phyloP scores from a whole-genome alignment of 257 asterid genomes.

The Misopates orontium region DNA sequence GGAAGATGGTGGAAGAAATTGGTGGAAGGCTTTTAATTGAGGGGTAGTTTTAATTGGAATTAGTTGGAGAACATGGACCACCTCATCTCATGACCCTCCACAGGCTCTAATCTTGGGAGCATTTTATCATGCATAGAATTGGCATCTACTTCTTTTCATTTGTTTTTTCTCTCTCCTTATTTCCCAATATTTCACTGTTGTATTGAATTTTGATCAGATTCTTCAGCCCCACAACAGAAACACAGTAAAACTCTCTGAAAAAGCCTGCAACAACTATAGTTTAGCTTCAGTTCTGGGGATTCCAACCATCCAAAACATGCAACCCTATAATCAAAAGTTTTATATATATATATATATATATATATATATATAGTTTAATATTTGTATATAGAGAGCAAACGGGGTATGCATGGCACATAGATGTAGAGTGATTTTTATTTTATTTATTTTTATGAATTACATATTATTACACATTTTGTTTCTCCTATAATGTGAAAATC shows the following conservation, averaged over 20 bases:
- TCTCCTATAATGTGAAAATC: background rate
- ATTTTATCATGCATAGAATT: slow-evolving; percentile 39
- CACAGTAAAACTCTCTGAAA: slow-evolving; percentile 47
- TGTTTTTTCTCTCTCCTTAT: slow-evolving; percentile 3
- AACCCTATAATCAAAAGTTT: background rate
- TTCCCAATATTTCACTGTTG: slow-evolving; percentile 28
- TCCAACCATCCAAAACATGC: slow-evolving; percentile 26
- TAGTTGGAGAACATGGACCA: slow-evolving; percentile 86
- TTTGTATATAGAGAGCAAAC: background rate
- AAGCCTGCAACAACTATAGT: slow-evolving; percentile 66
- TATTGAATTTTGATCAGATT: slow-evolving; percentile 36
- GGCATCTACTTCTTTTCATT: slow-evolving; percentile 52
- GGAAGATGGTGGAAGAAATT: slow-evolving; percentile 28
- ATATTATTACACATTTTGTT: no score
- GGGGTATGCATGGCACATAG: background rate
- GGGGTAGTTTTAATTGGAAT: slow-evolving; percentile 60
- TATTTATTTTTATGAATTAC: no score
- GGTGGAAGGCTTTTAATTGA: slow-evolving; percentile 55
- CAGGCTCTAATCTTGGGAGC: slow-evolving; percentile 65
- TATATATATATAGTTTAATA: no score
- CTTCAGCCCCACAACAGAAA: slow-evolving; percentile 51
- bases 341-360: background rate
- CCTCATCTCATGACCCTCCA: slow-evolving; percentile 63
- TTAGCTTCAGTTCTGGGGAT: slow-evolving; percentile 61
- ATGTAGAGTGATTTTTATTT: background rate